Evolutionary conservation across 23 red algal genomes (phyloP).

Genomic region (Gracilaria domingensis): DNA sequence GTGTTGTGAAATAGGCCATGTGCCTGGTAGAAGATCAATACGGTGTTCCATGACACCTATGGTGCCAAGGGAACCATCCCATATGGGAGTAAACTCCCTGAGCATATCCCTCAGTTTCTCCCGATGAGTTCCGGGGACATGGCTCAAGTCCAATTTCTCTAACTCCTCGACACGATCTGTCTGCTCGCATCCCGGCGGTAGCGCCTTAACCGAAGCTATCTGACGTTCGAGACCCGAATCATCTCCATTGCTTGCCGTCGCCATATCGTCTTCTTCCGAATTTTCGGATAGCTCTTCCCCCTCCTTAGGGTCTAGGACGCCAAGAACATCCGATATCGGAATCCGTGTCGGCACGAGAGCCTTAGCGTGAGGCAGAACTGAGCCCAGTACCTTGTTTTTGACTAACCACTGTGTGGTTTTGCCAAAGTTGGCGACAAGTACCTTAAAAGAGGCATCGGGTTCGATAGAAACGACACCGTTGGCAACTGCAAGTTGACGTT

Average conservation of each 20-base stretch:
- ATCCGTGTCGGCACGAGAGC: not conserved
- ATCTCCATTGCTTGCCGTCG: not conserved
- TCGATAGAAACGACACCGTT: constrained; percentile 32
- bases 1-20: not conserved
- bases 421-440: constrained; percentile 45
- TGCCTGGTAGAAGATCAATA: not conserved
- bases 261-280: not conserved
- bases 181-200: not conserved
- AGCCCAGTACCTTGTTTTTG: constrained; percentile 2
- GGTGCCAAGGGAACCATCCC: not conserved
- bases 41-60: not conserved
- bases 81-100: not conserved
- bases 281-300: not conserved
- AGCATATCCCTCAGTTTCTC: constrained; percentile 9
- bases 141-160: not conserved
- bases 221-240: not conserved
- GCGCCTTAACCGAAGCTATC: not conserved
- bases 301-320: not conserved
- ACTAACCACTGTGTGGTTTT: not conserved
- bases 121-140: not conserved
- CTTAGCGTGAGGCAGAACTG: constrained; percentile 15
- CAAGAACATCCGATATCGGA: constrained; percentile 17
- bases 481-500: not conserved
- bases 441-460: not conserved
- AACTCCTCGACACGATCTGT: not conserved